These are phyloP conservation scores for Aureobasidium sp. DNA, from an alignment of 2,329 filamentous ascomycete species.

Conservation along the genomic window DNA sequence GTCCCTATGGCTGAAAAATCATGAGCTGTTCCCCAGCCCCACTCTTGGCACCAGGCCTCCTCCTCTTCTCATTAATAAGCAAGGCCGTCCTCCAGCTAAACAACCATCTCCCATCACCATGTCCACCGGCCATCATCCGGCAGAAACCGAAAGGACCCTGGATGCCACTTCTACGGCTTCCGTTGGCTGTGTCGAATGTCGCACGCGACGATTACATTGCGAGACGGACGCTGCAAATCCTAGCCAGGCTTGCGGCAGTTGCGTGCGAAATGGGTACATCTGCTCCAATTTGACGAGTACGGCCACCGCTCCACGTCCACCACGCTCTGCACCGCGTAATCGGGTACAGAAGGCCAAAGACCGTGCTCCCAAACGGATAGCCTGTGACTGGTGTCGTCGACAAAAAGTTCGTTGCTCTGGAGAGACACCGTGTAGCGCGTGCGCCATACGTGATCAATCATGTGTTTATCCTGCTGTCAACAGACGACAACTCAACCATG, in stretches of 20 bases:
- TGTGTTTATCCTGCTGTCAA: background rate
- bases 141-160: background rate
- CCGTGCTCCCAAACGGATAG: background rate
- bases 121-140: conserved; percentile 6
- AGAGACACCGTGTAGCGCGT: background rate
- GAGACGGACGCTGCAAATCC: background rate
- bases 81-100: background rate
- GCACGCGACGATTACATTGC: conserved; percentile 2
- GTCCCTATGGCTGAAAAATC: background rate
- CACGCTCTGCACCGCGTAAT: background rate
- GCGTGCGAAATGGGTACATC: conserved; percentile 1
- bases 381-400: conserved; percentile 5
- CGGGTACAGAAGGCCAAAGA: background rate
- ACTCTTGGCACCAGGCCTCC: background rate
- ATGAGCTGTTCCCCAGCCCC: background rate
- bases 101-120: conserved; percentile 7
- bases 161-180: background rate
- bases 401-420: conserved; percentile 7
- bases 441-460: background rate
- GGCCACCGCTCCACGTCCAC: background rate
- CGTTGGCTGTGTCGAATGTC: conserved; percentile 9
- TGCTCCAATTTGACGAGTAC: conserved; percentile 4
- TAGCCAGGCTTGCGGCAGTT: conserved; percentile 1
- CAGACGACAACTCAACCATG: background rate
- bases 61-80: background rate